phyloP scores from a whole-genome alignment of 2,329 filamentous ascomycete species.

The Periconia digitata region DNA sequence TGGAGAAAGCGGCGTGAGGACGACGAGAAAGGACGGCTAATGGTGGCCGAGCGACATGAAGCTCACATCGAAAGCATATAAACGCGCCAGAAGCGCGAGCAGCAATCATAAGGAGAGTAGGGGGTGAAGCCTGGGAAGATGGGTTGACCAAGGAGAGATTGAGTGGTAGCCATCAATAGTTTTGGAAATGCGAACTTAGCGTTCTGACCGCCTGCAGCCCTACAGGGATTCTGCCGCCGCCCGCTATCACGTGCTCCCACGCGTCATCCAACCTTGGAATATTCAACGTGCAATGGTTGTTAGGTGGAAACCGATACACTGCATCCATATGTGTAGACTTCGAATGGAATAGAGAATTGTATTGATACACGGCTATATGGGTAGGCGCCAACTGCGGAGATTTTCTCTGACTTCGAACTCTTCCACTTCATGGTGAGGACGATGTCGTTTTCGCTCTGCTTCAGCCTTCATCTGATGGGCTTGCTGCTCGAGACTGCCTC shows the following conservation, averaged over 20 bases:
- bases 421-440: constrained; percentile 47
- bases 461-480: constrained; percentile 46
- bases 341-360: neutral
- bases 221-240: constrained; percentile 32
- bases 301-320: neutral
- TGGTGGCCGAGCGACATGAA: constrained; percentile 27
- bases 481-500: constrained; percentile 46
- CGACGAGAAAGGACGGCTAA: constrained; percentile 15
- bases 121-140: constrained; percentile 5
- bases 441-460: constrained; percentile 38
- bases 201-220: constrained; percentile 34
- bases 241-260: constrained; percentile 34
- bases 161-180: constrained; percentile 6
- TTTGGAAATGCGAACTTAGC: constrained; percentile 19
- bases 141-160: constrained; percentile 7
- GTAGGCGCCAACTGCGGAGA: constrained; percentile 49
- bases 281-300: no score
- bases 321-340: constrained; percentile 3
- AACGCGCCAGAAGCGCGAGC: constrained; percentile 39
- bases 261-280: neutral
- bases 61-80: constrained; percentile 44
- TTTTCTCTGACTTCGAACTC: constrained; percentile 53
- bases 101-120: constrained; percentile 38
- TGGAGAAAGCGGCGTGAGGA: constrained; percentile 29
- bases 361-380: constrained; percentile 6